Conservation (phyloP, 1,284 basidiomycete genomes). For the Pascua guehoae region DNA sequence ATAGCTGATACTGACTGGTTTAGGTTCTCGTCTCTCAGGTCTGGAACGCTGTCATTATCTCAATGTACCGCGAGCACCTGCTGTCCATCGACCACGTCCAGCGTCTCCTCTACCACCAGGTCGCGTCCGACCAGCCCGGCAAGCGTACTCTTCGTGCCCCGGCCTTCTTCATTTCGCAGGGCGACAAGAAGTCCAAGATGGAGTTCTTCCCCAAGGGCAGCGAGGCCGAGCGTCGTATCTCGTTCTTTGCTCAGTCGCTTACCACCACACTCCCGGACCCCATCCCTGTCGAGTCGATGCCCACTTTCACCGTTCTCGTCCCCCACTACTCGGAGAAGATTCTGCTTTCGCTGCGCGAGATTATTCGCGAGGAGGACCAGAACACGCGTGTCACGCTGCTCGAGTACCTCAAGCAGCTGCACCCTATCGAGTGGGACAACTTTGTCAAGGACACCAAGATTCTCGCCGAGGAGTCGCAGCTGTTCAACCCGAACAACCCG, state of each 20-base stretch:
- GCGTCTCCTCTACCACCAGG: slow-evolving; percentile 89
- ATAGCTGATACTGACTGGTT: no score
- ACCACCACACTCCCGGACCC: slow-evolving; percentile 86
- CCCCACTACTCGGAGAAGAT: slow-evolving; percentile 98
- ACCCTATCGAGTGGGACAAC: slow-evolving; percentile 98
- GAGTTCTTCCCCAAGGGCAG: slow-evolving; percentile 91
- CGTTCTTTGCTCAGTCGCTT: slow-evolving; percentile 92
- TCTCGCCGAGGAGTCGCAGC: slow-evolving; percentile 88
- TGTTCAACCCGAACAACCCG: slow-evolving; percentile 69
- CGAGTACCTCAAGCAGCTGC: slow-evolving; percentile 96
- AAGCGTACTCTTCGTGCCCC: slow-evolving; percentile 84
- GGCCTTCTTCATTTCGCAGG: slow-evolving; percentile 90
- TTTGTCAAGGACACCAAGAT: slow-evolving; percentile 99
- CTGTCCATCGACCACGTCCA: slow-evolving; percentile 93
- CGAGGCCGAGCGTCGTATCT: slow-evolving; percentile 90
- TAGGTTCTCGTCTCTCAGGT: slow-evolving; percentile 87
- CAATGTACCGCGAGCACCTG: slow-evolving; percentile 98
- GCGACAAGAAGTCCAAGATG: slow-evolving; percentile 68
- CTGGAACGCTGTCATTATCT: slow-evolving; percentile 97
- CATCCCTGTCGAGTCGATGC: slow-evolving; percentile 91
- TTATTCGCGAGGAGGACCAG: slow-evolving; percentile 94
- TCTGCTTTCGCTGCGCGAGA: slow-evolving; percentile 84
- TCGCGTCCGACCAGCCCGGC: slow-evolving; percentile 74
- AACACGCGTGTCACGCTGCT: slow-evolving; percentile 89
- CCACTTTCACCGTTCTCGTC: slow-evolving; percentile 91